Base-by-base conservation (phyloP, 257 asterid species). In the Solanum paucissectum region DNA sequence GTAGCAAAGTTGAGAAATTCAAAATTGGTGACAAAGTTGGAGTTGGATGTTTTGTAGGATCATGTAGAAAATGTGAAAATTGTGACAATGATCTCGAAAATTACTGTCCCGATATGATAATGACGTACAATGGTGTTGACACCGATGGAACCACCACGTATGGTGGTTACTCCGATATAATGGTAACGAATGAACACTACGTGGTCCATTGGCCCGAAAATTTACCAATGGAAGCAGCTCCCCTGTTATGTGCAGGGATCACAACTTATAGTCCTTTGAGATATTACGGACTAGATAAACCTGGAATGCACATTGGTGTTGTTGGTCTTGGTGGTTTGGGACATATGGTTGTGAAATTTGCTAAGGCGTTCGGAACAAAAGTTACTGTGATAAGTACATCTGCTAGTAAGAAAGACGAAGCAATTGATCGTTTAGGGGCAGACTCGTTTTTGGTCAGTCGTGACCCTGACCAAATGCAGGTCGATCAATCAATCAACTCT, bases 1-100 rank as follows among this genome's bases (percentile, higher is more conserved):
- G 96, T 1, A 90, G 87, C 88, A 89, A 92, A 69, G 96, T 93
- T 14, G 64, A 87, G 29, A 92, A 91, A 29, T 71, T 84, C 64
- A 93, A 93, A 84, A 91, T 90, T 0, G 98, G 96, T 1, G 96
- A 94, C 86, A 93, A 90, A 73, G 95, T 93, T 0, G 95, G 96
- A 1, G 93, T 94, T 1, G 98, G 98, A 21, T 92, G 96, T 91
- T 9, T 93, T 82, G 94, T 93, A 1, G 95, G 93, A 87, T 94
- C 46, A 10, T 42, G 46, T 10, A 42, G 46, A 42, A 42, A 42
- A 42, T 42, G 46, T 42, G 46, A 42, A 7, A 90, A 88, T 12
- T 94, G 96, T 73, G 9, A 40, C 2, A 33, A 11, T 4, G 93
- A 93, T 86, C 95, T 92, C 1, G 98, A 94, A 83, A 93, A 93